Evolutionary conservation across 2,329 filamentous ascomycete species (phyloP).

Genomic region (Colletotrichum karsti): DNA sequence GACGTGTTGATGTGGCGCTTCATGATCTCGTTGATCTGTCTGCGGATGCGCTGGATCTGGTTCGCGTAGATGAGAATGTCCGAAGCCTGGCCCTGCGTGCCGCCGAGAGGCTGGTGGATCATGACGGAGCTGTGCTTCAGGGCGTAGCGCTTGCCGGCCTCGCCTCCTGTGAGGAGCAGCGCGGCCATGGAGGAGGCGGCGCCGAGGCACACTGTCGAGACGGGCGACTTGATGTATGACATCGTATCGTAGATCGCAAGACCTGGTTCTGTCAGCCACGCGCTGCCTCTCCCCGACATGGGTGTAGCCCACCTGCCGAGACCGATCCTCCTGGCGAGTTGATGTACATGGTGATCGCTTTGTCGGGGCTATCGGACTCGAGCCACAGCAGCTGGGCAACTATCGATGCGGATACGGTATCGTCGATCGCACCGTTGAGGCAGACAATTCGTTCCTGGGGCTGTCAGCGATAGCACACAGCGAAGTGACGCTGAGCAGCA

Average conservation of each 20-base stretch:
- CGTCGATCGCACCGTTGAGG: slow-evolving; percentile 90
- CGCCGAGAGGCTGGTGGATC: slow-evolving; percentile 93
- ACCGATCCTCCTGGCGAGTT: slow-evolving; percentile 96
- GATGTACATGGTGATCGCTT: slow-evolving; percentile 97
- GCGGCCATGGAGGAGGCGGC: slow-evolving; percentile 96
- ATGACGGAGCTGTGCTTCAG: slow-evolving; percentile 95
- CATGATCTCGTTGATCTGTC: slow-evolving; percentile 91
- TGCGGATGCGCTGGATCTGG: slow-evolving; percentile 88
- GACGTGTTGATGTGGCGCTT: slow-evolving; percentile 83
- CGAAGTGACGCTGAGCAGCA: slow-evolving; percentile 18
- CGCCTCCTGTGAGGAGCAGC: slow-evolving; percentile 85
- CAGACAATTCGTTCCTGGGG: slow-evolving; percentile 88
- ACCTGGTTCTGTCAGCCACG: slow-evolving; percentile 44
- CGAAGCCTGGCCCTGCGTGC: slow-evolving; percentile 69
- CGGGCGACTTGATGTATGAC: slow-evolving; percentile 92
- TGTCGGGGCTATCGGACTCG: slow-evolving; percentile 94
- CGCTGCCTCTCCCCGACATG: neutral
- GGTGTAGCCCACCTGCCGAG: slow-evolving; percentile 62
- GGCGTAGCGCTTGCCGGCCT: slow-evolving; percentile 84
- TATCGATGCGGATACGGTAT: slow-evolving; percentile 89
- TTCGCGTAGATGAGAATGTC: slow-evolving; percentile 98
- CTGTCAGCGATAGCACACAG: slow-evolving; percentile 31
- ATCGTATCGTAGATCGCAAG: slow-evolving; percentile 98
- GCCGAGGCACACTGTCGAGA: slow-evolving; percentile 94
- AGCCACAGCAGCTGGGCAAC: slow-evolving; percentile 97